Evolutionary conservation across 106 monocot genomes (phyloP), one percentile per base, ranked within the genome.

Genomic region (Dendrobium officinale): DNA sequence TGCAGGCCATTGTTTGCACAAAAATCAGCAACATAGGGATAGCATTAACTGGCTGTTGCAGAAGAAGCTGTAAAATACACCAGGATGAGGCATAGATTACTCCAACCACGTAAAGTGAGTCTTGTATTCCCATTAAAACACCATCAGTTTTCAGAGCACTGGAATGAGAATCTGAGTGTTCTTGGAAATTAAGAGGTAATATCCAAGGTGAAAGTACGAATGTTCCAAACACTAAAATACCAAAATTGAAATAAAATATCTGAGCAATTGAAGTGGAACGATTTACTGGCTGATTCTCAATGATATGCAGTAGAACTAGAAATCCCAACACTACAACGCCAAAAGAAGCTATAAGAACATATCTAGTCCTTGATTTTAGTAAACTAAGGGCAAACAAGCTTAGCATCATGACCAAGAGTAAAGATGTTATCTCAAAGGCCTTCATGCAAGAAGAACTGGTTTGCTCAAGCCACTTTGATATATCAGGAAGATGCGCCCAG

Each of bases 41-140:
- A 56, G 92, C 79, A 93, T 99, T 95, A 77, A 89, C 74, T 27
- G 91, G 91, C 64, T 91, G 83, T 75, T 99, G 98, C 49, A 99
- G 84, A 79, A 99, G 91, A 61, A 99, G 75, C 74, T 99, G 95
- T 31, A 95, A 85, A 82, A 99, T 88, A 80, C 98, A 92, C 98
- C 98, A 99, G 67, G 87, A 89, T 44, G 84, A 82, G 42, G 74
- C 79, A 47, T 81, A 90, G 20, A 88, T 82, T 33, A 80, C 78
- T 55, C 98, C 95, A 83, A 90, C 88, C 26, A 89, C 54, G 49
- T 81, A 93, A 29, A 82, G 51, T 43, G 86, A 87, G 47, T 88
- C 82, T 77, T 47, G 59, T 67, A 89, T 78, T 43, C 83, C 81
- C 27, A 72, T 9, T 11, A 83, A 55, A 79, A 54, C 24, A 85